Conservation (phyloP, 31 red algal species). For the Odonthalia washingtoniensis region DNA sequence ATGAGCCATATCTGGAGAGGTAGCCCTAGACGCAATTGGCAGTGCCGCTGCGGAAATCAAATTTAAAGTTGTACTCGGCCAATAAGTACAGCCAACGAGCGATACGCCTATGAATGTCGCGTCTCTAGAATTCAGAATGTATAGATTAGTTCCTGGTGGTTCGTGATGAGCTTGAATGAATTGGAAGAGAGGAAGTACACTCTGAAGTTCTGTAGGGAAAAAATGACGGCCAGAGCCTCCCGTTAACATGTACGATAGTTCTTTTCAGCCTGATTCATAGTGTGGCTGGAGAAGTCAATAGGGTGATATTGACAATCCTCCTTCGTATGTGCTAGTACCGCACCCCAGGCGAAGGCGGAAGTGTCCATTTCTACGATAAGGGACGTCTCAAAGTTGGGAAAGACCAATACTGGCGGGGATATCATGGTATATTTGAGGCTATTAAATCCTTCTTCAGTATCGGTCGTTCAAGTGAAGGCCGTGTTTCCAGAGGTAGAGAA, state of each 20-base stretch:
- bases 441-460: not conserved
- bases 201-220: constrained; percentile 4
- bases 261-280: no score
- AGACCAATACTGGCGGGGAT: not conserved
- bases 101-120: no score
- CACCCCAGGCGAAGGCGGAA: not conserved
- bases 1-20: not conserved
- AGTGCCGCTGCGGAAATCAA: not conserved
- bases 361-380: constrained; percentile 24
- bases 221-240: constrained; percentile 30
- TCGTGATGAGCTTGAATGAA: no score
- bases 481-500: not conserved
- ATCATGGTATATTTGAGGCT: not conserved
- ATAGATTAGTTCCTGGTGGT: no score
- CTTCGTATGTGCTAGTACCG: constrained; percentile 14
- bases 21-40: not conserved
- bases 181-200: constrained; percentile 43
- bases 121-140: no score
- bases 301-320: constrained; percentile 22
- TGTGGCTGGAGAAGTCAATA: not conserved
- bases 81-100: constrained; percentile 25
- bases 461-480: not conserved
- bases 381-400: constrained; percentile 14
- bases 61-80: constrained; percentile 22
- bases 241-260: constrained; percentile 15